Percentiles rank a stretch among this genome's conserved stretches.
Evolutionary conservation across 352 stramenopile genomes (phyloP).

Genomic region (Globisporangium camurandrum): DNA sequence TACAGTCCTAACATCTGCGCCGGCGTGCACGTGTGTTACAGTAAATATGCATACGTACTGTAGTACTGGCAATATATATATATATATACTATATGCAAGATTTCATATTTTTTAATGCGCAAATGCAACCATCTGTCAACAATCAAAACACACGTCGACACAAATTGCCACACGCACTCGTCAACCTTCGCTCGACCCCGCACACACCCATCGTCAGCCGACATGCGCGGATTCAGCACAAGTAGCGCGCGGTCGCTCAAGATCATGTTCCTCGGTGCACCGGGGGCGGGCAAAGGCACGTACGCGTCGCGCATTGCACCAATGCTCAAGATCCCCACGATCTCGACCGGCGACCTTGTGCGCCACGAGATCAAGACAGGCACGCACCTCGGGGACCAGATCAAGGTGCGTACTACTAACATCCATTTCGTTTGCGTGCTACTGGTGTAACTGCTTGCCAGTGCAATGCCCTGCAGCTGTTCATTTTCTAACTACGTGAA

Average conservation of each 20-base stretch:
- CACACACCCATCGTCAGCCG: too few relatives aligned
- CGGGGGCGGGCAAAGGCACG: constrained; percentile 87
- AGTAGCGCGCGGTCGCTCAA: constrained; percentile 33
- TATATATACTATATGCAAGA: too few relatives aligned
- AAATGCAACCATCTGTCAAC: not conserved
- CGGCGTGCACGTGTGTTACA: too few relatives aligned
- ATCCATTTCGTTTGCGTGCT: too few relatives aligned
- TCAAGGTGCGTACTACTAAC: constrained; percentile 72
- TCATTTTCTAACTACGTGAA: not conserved
- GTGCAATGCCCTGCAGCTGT: not conserved
- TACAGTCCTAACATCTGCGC: too few relatives aligned
- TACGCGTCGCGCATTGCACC: constrained; percentile 84
- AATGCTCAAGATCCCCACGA: constrained; percentile 81
- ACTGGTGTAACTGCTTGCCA: too few relatives aligned
- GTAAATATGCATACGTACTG: too few relatives aligned
- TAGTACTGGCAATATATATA: too few relatives aligned
- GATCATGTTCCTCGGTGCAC: constrained; percentile 89
- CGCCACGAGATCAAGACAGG: constrained; percentile 83
- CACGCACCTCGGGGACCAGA: constrained; percentile 59
- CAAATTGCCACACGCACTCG: constrained; percentile 5
- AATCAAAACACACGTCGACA: constrained; percentile 4
- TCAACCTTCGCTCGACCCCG: too few relatives aligned
- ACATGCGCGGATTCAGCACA: constrained; percentile 15
- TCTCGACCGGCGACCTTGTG: constrained; percentile 86
- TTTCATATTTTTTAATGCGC: not conserved